Base-by-base conservation (phyloP, 306 rosid genomes). In the Luffa acutangula region DNA sequence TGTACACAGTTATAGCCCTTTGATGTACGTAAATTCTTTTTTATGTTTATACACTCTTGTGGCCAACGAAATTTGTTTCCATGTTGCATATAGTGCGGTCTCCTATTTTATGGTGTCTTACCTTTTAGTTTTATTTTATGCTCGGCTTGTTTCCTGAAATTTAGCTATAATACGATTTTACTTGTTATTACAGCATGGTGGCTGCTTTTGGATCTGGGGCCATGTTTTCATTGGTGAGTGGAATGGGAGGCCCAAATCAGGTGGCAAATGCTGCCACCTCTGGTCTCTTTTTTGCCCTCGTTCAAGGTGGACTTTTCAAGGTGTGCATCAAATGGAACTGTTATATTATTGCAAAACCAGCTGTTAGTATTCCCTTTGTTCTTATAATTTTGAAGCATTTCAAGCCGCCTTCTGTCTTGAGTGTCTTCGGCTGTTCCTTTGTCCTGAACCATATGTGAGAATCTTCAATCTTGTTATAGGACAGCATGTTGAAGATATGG, bases 181-280 rank as follows among this genome's bases (percentile, higher is more conserved):
- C 13, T 46, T 43, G 25, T 34, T 17, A 3, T 74, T 75, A 83
- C 94, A 96, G 98, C 84, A 96, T 96, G 98, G 94, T 79, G 41
- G 99, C 97, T 63, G 99, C 97, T 65, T 96, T 96, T 90, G 99
- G 99, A 53, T 96, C 99, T 3, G 98, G 99, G 72, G 98, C 89
- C 21, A 82, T 87, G 86, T 96, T 96, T 84, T 89, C 99, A 39
- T 70, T 96, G 83, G 99, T 93, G 76, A 93, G 97, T 79, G 99
- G 99, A 80, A 78, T 93, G 88, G 98, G 97, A 65, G 99, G 96
- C 56, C 97, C 97, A 39, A 95, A 91, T 85, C 96, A 80, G 82
- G 97, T 81, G 39, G 87, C 85, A 39, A 96, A 86, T 82, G 99
- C 97, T 46, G 84, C 79, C 82, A 90, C 94, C 80, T 96, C 98